phyloP scores from a whole-genome alignment of 2,329 filamentous ascomycete genomes.

The Tolypocladium pustulatum region DNA sequence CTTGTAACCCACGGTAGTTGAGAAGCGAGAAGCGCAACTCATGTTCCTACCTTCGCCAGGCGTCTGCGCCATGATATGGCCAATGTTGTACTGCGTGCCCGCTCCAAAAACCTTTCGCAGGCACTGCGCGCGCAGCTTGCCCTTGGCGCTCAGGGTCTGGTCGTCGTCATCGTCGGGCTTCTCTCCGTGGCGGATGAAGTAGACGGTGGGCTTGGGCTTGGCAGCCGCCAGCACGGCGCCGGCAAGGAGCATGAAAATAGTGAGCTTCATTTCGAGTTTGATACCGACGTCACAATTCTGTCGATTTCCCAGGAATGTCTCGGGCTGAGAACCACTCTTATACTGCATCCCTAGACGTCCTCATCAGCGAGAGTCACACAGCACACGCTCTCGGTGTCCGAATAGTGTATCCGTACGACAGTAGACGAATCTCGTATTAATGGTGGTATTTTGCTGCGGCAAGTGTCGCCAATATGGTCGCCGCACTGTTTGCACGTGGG shows the following conservation, averaged over 20 bases:
- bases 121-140: constrained; percentile 47
- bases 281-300: too few relatives aligned
- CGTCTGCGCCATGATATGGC: constrained; percentile 45
- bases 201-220: constrained; percentile 43
- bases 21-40: neutral
- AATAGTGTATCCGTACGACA: neutral
- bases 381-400: neutral
- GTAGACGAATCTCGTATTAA: neutral
- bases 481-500: neutral
- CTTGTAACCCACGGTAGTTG: neutral
- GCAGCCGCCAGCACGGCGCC: constrained; percentile 9
- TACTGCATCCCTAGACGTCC: neutral
- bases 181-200: constrained; percentile 54
- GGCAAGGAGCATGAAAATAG: constrained; percentile 7
- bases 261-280: constrained; percentile 10
- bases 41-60: constrained; percentile 34
- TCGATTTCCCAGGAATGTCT: neutral
- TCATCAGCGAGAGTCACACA: neutral
- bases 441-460: neutral
- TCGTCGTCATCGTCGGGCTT: constrained; percentile 40
- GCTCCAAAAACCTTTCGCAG: constrained; percentile 45
- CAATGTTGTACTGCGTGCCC: constrained; percentile 41
- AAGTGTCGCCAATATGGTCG: neutral
- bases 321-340: neutral
- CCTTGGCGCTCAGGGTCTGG: constrained; percentile 36